A percentile compares a stretch with the other conserved stretches of the same genome.
These are phyloP conservation scores for Cordyceps cicadae DNA, from an alignment of 2,329 filamentous ascomycete species.

Conservation along the genomic window DNA sequence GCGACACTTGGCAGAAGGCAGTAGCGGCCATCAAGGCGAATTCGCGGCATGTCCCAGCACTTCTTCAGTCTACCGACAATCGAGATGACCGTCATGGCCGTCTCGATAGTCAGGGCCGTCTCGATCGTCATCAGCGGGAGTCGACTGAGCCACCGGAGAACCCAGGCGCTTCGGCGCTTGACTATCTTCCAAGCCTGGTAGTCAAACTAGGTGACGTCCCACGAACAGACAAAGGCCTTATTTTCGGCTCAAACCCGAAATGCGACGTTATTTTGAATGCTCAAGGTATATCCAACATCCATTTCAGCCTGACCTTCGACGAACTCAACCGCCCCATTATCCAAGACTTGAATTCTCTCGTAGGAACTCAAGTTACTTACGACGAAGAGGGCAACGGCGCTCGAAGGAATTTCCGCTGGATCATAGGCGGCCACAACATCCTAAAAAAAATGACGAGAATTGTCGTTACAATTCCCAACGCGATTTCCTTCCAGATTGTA, in stretches of 20 bases:
- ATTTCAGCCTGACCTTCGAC: neutral
- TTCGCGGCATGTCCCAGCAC: neutral
- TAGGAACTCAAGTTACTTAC: neutral
- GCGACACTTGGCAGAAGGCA: no score
- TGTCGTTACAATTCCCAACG: neutral
- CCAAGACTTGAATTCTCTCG: neutral
- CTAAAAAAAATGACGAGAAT: neutral
- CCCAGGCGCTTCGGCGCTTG: neutral
- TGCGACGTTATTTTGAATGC: neutral
- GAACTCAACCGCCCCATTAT: neutral
- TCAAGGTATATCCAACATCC: neutral
- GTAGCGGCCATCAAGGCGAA: neutral
- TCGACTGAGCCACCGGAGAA: neutral
- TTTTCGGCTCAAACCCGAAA: neutral
- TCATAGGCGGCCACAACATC: neutral
- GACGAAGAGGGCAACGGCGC: neutral
- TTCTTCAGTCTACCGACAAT: neutral
- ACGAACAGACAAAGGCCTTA: neutral
- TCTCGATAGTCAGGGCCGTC: no score
- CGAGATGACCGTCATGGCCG: neutral
- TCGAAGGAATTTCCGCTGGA: neutral
- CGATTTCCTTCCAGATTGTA: neutral
- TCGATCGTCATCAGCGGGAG: neutral
- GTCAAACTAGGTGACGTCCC: neutral
- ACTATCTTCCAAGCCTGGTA: neutral